Base-by-base conservation (phyloP, 306 rosid genomes). In the Cucurbita ficifolia region DNA sequence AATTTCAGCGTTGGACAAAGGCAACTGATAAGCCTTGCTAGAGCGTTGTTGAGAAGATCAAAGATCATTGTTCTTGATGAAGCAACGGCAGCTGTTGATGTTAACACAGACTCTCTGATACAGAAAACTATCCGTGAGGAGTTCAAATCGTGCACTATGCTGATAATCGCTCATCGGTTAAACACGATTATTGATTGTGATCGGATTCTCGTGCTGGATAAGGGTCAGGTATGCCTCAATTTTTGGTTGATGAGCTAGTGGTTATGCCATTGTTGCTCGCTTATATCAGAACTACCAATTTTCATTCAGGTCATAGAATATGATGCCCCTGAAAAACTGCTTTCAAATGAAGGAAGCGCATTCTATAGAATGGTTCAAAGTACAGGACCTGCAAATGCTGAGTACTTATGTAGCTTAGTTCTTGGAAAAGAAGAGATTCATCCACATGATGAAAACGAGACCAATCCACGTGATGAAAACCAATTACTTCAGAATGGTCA, bases 21-120 rank as follows among this genome's bases (percentile, higher is more conserved):
- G 81, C 98, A 92, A 68, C 84, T 92, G 43, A 69, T 92, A 71
- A 90, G 98, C 82, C 90, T 92, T 50, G 88, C 92, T 5, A 85
- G 98, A 83, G 92, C 98, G 55, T 80, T 92, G 81, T 80, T 92
- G 56, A 84, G 93, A 70, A 87, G 91, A 83, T 90, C 96, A 22
- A 92, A 87, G 84, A 86, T 92, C 76, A 92, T 92, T 61, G 93
- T 92, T 59, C 87, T 92, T n/a, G 98, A 92, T 74, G 98, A 92
- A 82, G 96, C 98, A 40, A 92, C 98, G 12, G 96, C 98, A 62
- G 87, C 96, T 57, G 96, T 92, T 6, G 98, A 92, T 79, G 98
- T 92, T 74, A 79, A 86, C 68, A 92, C 98, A 0, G 98, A 92
- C 67, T 87, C 96, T 18, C 90, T 90, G 72, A 88, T 92, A 57